Evolutionary conservation across 371 early-diverging fungal genomes (phyloP), one percentile per base, ranked within the genome.

Genomic region (Ordospora colligata): DNA sequence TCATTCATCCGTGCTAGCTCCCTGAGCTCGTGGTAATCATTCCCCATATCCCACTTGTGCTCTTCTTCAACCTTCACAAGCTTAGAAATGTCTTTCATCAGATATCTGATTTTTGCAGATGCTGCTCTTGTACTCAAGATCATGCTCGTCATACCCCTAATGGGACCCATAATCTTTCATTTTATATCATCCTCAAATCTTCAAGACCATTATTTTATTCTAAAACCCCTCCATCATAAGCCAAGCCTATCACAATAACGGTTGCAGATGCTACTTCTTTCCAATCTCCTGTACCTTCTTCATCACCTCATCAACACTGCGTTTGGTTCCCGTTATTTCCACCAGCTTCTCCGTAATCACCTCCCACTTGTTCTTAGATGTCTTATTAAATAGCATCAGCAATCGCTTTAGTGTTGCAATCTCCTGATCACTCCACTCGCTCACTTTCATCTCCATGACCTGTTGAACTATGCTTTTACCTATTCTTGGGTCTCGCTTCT

Each of bases 401-500:
- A 81, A 43, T 42, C 75, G 73, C 17, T 53, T 75, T 19, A 81
- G 27, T n/a, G 66, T 50, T 37, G 40, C 27, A 7, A 78, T 65
- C 49, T 81, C 81, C 11, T 52, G 51, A 27, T 42, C 50, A 10
- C 66, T 77, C 81, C 81, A 81, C 22, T 73, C 78, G 22, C 75
- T 76, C 17, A 53, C 53, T 32, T 67, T 75, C 47, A 73, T 72
- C 45, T 74, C 73, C 25, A 65, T 47, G 6, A 67, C 42, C 40
- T 65, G 50, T 43, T 80, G 66, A 42, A 45, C 70, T 17, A 69
- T 73, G 45, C 69, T 69, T 40, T 76, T 79, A 0, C 58, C 58
- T 23, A 84, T 66, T 14, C 84, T 45, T 17, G 84, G 84, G 70
- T 84, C 84, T 49, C 79, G 46, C 66, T 80, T 84, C 22, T 68